Percentiles rank a stretch among this genome's conserved stretches.
phyloP scores from a whole-genome alignment of 495 filamentous ascomycete genomes.

The Pseudoneurospora amorphoporcata region DNA sequence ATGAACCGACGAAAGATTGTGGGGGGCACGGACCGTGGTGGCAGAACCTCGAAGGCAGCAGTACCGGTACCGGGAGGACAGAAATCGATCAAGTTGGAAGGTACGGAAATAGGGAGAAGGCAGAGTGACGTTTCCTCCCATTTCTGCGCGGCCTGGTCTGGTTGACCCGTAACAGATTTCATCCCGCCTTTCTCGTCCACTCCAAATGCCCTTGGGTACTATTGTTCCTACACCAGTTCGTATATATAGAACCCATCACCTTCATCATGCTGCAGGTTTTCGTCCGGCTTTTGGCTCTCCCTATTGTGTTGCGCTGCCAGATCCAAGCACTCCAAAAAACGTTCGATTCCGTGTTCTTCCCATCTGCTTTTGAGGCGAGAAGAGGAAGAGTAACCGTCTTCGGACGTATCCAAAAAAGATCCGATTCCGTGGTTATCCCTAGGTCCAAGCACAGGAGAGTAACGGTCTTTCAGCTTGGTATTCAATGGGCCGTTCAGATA shows the following conservation, averaged over 20 bases:
- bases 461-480: not conserved
- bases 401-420: no score
- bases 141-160: not conserved
- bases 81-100: not conserved
- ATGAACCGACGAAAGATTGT: not conserved
- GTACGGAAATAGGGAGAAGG: not conserved
- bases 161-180: not conserved
- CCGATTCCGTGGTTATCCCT: rapidly evolving
- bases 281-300: not conserved
- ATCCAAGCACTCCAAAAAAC: not conserved
- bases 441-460: not conserved
- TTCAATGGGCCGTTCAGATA: not conserved
- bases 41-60: not conserved
- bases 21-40: not conserved
- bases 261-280: not conserved
- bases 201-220: not conserved
- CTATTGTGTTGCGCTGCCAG: not conserved
- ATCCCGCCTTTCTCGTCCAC: not conserved
- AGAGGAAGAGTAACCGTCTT: no score
- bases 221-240: not conserved
- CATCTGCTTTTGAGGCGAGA: no score
- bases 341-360: no score
- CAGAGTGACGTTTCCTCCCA: not conserved
- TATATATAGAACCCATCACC: not conserved
- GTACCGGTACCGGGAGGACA: not conserved